Base-by-base conservation (phyloP, 257 asterid genomes). In the Capsicum rhomboideum region DNA sequence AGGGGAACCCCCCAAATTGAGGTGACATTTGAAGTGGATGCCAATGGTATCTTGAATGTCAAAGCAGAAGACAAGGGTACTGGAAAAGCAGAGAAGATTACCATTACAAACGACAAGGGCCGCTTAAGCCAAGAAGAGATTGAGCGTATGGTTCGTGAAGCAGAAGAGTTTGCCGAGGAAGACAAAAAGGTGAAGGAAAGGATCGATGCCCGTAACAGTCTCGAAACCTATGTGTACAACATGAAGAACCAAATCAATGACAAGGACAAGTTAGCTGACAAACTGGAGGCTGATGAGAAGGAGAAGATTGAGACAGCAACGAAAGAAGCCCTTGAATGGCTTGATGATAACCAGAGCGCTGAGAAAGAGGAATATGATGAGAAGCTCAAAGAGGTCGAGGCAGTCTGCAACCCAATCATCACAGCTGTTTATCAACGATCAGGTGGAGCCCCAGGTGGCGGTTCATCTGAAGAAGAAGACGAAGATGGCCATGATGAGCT, bases 51-150 rank as follows among this genome's bases (percentile, higher is more conserved):
- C 50, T 88, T 96, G 63, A 94, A 93, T 23, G 99, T 96, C 10
- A 96, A 90, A 93, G 99, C 99, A 1, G 98, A 96, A 85, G 99
- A 96, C 93, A 96, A 94, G 86, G 99, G 96, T 71, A 92, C 98
- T 2, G 98, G 99, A 3, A 86, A 89, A 83, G 86, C 97, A 6
- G 98, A 96, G 88, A 94, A 92, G 92, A 96, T 96, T 87, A 96
- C 98, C 21, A 96, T 96, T 91, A 93, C 98, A 82, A 96, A 96
- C 10, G 99, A 96, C 90, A 96, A 94, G 83, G 99, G 99, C n/a
- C 98, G 98, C 2, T 67, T 96, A 87, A 92, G 94, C 86, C 98
- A 94, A 83, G 99, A 96, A 66, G 99, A 96, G 90, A 96, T 96
- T 10, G 99, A 96, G 5, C 93, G 97, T 6, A 96, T 94, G 98